Evolutionary conservation across 352 stramenopile species (phyloP).

Genomic region (Pythium scleroteichum): DNA sequence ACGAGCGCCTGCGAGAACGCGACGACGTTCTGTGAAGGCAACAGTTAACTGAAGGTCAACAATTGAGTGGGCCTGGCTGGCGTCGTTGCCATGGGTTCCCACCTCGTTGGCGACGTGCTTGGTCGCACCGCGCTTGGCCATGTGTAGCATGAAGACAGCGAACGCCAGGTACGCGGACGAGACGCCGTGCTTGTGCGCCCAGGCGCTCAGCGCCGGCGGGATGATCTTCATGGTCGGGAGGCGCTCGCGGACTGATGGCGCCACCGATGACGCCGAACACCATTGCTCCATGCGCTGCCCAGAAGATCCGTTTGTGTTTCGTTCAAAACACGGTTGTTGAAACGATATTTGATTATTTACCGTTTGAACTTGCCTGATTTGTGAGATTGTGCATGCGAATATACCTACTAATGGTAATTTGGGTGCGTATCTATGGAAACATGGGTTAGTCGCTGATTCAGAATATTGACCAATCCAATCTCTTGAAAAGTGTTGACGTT

Average conservation of each 20-base stretch:
- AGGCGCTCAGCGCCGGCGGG: conserved; percentile 11
- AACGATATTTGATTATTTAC: not conserved
- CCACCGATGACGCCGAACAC: conserved; percentile 2
- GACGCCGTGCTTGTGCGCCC: conserved; percentile 26
- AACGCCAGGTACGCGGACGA: conserved; percentile 29
- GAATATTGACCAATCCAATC: conserved; percentile 6
- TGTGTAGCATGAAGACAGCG: conserved; percentile 29
- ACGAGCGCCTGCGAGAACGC: conserved; percentile 60
- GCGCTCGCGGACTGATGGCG: not conserved
- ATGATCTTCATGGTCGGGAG: conserved; percentile 29
- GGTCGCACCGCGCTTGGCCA: conserved; percentile 27
- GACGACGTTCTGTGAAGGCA: conserved; percentile 27
- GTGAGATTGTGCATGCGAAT: not conserved
- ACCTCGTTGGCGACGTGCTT: conserved; percentile 28
- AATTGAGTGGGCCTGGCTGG: no score
- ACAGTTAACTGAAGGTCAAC: not conserved
- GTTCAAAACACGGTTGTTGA: not conserved
- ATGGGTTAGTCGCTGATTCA: not conserved
- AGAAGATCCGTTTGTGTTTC: not conserved
- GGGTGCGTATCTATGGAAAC: not conserved
- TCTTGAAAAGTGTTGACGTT: conserved; percentile 13
- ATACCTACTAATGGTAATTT: not conserved
- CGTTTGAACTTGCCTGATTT: no score
- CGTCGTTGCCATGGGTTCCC: no score
- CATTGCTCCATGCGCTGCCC: not conserved